phyloP scores from a whole-genome alignment of 495 filamentous ascomycete genomes.

The Xylaria telfairii region DNA sequence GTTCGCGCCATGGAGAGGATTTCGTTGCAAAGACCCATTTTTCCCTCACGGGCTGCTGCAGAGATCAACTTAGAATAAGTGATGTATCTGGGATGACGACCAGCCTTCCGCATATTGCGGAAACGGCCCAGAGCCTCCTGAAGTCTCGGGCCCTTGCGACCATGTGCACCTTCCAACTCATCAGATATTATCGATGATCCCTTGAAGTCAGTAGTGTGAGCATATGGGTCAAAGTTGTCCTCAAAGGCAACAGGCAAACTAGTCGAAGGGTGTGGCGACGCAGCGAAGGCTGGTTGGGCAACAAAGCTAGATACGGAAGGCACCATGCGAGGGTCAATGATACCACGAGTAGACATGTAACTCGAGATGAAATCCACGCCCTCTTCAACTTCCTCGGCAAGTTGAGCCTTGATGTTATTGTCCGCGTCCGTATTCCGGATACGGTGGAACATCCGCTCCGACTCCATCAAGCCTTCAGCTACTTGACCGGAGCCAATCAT shows the following conservation, averaged over 20 bases:
- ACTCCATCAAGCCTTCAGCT: conserved; percentile 74
- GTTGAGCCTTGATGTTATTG: conserved; percentile 49
- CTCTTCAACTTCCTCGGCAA: conserved; percentile 84
- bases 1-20: conserved; percentile 84
- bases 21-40: conserved; percentile 80
- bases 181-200: conserved; percentile 90
- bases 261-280: conserved; percentile 46
- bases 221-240: conserved; percentile 89
- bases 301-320: conserved; percentile 40
- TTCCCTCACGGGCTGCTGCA: conserved; percentile 81
- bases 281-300: conserved; percentile 39
- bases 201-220: conserved; percentile 85
- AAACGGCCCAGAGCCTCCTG: conserved; percentile 83
- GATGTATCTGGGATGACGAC: conserved; percentile 91
- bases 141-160: conserved; percentile 71
- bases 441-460: conserved; percentile 81
- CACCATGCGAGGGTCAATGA: conserved; percentile 52
- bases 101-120: conserved; percentile 89
- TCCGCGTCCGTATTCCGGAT: conserved; percentile 65
- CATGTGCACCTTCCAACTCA: conserved; percentile 75
- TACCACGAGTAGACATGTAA: conserved; percentile 68
- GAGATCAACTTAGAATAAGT: conserved; percentile 95
- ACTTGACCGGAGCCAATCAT: conserved; percentile 81
- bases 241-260: conserved; percentile 58
- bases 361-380: conserved; percentile 78